Conservation (phyloP, 108 stramenopile species). For the Cyclotella cryptica region DNA sequence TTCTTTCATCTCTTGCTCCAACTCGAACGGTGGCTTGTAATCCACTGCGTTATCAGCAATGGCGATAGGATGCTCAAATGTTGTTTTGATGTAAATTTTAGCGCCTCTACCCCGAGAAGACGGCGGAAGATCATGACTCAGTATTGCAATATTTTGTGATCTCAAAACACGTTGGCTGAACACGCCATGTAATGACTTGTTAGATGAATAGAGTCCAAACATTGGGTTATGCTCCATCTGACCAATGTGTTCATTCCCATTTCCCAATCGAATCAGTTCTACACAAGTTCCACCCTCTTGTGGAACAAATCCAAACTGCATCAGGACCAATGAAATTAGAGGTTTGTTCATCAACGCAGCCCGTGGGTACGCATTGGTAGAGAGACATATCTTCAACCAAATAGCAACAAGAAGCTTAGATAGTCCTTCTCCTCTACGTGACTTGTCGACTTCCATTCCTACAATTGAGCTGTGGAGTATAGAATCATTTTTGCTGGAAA, state of each 20-base stretch:
- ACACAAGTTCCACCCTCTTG: conserved; percentile 38
- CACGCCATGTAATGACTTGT: conserved; percentile 33
- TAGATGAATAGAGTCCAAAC: conserved; percentile 43
- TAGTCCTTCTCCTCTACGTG: conserved; percentile 44
- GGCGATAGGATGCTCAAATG: conserved; percentile 44
- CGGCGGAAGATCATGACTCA: conserved; percentile 4
- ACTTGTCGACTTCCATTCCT: conserved; percentile 51
- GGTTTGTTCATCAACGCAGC: conserved; percentile 59
- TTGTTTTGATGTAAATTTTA: conserved; percentile 38
- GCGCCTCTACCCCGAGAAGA: conserved; percentile 13
- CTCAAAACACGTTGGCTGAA: conserved; percentile 45
- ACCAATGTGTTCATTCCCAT: conserved; percentile 1
- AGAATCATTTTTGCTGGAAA: conserved; percentile 3
- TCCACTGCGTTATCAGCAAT: conserved; percentile 34
- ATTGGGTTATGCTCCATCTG: conserved; percentile 12
- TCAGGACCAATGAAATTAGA: conserved; percentile 44
- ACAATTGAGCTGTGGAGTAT: conserved; percentile 39
- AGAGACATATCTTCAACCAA: conserved; percentile 49
- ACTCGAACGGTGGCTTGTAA: conserved; percentile 34
- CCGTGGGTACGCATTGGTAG: conserved; percentile 44
- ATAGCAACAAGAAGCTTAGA: conserved; percentile 51
- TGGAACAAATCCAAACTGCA: conserved; percentile 49
- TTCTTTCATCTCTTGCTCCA: not conserved
- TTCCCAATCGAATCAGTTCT: conserved; percentile 42
- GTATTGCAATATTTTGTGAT: conserved; percentile 46